phyloP scores from a whole-genome alignment of 2,329 filamentous ascomycete species.

The Fusarium sp. region DNA sequence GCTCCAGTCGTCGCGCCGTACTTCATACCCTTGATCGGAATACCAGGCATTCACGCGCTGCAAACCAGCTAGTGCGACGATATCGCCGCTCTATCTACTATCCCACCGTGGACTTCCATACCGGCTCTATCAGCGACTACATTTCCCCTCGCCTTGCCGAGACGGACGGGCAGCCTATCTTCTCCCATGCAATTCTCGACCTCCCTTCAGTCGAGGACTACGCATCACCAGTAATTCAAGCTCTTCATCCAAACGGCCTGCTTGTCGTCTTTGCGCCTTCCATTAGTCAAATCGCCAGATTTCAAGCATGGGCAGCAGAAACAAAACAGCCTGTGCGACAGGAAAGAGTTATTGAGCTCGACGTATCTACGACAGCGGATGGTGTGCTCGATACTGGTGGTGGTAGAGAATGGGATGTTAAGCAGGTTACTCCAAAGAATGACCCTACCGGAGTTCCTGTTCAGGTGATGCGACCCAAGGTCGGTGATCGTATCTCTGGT shows the following conservation, averaged over 20 bases:
- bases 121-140: conserved; percentile 74
- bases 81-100: conserved; percentile 79
- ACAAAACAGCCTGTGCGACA: conserved; percentile 65
- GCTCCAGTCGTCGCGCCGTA: conserved; percentile 70
- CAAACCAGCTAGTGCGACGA: conserved; percentile 71
- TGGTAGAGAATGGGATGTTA: conserved; percentile 73
- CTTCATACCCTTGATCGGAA: conserved; percentile 80
- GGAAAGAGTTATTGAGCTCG: conserved; percentile 71
- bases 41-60: conserved; percentile 70
- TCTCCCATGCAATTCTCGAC: conserved; percentile 79
- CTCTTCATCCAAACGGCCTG: conserved; percentile 72
- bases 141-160: conserved; percentile 63
- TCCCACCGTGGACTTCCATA: conserved; percentile 78
- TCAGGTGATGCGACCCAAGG: conserved; percentile 57
- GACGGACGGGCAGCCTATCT: conserved; percentile 66
- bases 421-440: conserved; percentile 56
- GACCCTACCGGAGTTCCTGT: conserved; percentile 44
- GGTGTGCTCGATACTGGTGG: conserved; percentile 61
- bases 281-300: conserved; percentile 80
- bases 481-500: conserved; percentile 55
- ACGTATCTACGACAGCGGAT: conserved; percentile 53
- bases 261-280: conserved; percentile 80
- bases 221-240: conserved; percentile 61
- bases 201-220: conserved; percentile 71
- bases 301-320: conserved; percentile 61